A percentile compares a stretch with the other conserved stretches of the same genome.
Evolutionary conservation across 2,329 filamentous ascomycete species (phyloP).

Genomic region (Pseudogymnoascus sp.): DNA sequence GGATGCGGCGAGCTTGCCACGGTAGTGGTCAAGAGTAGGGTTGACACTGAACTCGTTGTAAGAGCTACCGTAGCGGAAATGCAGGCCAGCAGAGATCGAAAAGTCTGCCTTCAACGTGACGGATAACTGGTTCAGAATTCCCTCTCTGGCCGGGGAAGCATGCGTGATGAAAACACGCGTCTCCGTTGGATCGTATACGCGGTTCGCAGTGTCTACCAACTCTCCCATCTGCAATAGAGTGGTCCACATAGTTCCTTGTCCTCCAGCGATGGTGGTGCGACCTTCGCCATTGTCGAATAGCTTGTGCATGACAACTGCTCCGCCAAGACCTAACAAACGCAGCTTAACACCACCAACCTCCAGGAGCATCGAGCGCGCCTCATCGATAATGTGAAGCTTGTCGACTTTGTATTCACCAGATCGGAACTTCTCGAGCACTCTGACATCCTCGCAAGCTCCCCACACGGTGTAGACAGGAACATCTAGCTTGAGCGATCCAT

Average conservation of each 20-base stretch:
- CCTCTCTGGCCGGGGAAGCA: slow-evolving; percentile 91
- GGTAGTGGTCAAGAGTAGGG: slow-evolving; percentile 94
- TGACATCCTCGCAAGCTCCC: slow-evolving; percentile 97
- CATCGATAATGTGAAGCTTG: slow-evolving; percentile 97
- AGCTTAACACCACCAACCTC: slow-evolving; percentile 96
- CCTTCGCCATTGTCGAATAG: slow-evolving; percentile 98
- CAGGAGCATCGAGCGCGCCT: slow-evolving; percentile 89
- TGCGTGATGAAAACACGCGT: slow-evolving; percentile 96
- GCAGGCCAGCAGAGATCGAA: slow-evolving; percentile 91
- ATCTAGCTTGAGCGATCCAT: slow-evolving; percentile 82
- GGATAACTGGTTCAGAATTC: slow-evolving; percentile 93
- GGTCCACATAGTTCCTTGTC: slow-evolving; percentile 99
- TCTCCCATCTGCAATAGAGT: slow-evolving; percentile 97
- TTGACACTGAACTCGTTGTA: slow-evolving; percentile 99
- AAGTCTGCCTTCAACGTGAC: slow-evolving; percentile 97
- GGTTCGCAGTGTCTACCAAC: slow-evolving; percentile 92
- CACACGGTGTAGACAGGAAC: slow-evolving; percentile 98
- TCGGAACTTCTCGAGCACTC: slow-evolving; percentile 93
- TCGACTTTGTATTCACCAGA: slow-evolving; percentile 96
- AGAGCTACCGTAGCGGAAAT: slow-evolving; percentile 97
- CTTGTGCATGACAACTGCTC: slow-evolving; percentile 99
- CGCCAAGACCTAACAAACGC: slow-evolving; percentile 83
- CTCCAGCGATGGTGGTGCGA: slow-evolving; percentile 93
- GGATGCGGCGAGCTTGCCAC: slow-evolving; percentile 93
- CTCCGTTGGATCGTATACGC: slow-evolving; percentile 96